Conservation (phyloP, 2,329 filamentous ascomycete species). For the Incumbomyces delicatus region DNA sequence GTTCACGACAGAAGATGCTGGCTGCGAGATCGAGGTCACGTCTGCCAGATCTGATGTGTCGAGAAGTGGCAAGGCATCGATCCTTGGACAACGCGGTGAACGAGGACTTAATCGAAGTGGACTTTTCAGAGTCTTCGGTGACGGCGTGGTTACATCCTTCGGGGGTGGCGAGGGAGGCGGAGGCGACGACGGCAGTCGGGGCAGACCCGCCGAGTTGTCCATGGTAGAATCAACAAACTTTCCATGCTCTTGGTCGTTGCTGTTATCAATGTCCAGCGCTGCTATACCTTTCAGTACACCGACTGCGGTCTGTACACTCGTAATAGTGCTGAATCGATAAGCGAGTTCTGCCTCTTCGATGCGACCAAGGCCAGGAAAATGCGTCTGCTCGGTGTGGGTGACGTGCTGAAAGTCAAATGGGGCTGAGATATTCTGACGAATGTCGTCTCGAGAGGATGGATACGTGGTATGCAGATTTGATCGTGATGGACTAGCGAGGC, state of each 20-base stretch:
- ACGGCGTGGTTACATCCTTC: constrained; percentile 9
- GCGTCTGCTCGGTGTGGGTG: constrained; percentile 47
- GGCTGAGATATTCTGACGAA: constrained; percentile 40
- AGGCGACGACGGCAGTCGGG: constrained; percentile 23
- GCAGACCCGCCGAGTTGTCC: constrained; percentile 20
- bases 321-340: constrained; percentile 44
- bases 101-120: background rate
- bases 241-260: no score
- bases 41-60: constrained; percentile 8
- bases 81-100: background rate
- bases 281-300: constrained; percentile 42
- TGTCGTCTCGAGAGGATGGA: constrained; percentile 10
- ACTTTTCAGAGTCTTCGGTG: background rate
- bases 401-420: constrained; percentile 58
- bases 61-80: background rate
- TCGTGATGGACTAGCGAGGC: constrained; percentile 5
- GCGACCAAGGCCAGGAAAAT: constrained; percentile 44
- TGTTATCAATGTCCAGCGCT: background rate
- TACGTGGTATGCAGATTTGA: constrained; percentile 5
- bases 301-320: constrained; percentile 42
- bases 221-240: background rate
- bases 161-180: constrained; percentile 20
- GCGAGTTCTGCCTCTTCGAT: constrained; percentile 43
- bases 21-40: constrained; percentile 7
- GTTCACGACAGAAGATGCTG: background rate